These are phyloP conservation scores for Suillus subluteus DNA, from an alignment of 768 basidiomycete species.

Conservation along the genomic window DNA sequence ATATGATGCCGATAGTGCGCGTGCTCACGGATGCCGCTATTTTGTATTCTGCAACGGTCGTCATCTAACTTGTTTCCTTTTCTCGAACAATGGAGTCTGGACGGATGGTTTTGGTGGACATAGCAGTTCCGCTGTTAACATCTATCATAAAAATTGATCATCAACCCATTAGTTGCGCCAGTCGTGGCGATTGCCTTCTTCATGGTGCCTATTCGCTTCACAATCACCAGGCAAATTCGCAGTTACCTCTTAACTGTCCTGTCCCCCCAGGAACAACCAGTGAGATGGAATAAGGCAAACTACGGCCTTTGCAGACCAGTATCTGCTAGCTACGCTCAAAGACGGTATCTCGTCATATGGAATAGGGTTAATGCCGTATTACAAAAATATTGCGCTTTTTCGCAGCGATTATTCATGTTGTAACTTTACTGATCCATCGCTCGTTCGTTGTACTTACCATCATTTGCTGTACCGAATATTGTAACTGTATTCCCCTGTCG, in stretches of 20 bases:
- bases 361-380: no score
- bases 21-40: constrained; percentile 11
- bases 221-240: background rate
- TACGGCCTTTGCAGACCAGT: background rate
- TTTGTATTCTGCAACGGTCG: constrained; percentile 13
- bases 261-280: background rate
- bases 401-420: background rate
- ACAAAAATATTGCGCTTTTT: background rate
- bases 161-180: background rate
- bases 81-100: no score
- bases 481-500: background rate
- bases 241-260: background rate
- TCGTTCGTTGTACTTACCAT: background rate
- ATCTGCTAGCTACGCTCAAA: background rate
- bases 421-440: background rate
- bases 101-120: no score
- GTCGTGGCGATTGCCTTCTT: constrained; percentile 14
- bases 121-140: no score
- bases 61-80: no score
- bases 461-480: background rate
- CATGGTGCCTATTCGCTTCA: constrained; percentile 8
- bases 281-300: background rate
- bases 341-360: background rate
- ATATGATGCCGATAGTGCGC: constrained; percentile 8
- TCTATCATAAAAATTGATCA: no score